Evolutionary conservation across 257 asterid species (phyloP), one percentile per base, ranked within the genome.

Genomic region (Solanum dulcamara): DNA sequence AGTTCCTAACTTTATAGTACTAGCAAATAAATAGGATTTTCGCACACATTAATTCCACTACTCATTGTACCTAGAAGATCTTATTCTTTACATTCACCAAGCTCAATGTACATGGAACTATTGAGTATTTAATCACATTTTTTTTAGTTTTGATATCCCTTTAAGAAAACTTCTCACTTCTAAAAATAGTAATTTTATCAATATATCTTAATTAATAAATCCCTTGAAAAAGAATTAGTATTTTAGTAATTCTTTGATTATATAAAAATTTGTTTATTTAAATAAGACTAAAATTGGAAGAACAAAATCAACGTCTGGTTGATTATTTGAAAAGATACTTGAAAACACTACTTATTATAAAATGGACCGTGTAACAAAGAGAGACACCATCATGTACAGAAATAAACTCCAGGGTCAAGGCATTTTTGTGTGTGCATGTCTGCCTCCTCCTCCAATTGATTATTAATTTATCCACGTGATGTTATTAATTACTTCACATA

Each of bases 401-500:
- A 44, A 86, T 80, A 62, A 68, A 46, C 30, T 81, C 82, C 81
- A 77, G 28, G 9, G 51, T 26, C 71, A 50, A 60, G 85, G 86
- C 79, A 50, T 12, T 85, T 28, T 44, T 81, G 80, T 37, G 81
- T 74, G 86, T 66, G 82, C 46, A 64, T 75, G 64, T 68, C 80
- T 83, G 80, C 50, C 38, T 64, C 85, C 82, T 83, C 64, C 85
- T 57, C 72, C 87, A 68, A 80, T 75, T 74, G 26, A 28, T 77
- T 46, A 77, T 44, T 46, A 7, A 74, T 74, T 42, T 46, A 74
- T 74, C 14, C 37, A 74, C 37, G 42, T 74, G 57, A 18, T 46
- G 10, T 37, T 83, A 84, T 59, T 84, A 37, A 67, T 85, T 53
- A 77, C 84, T 83, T 88, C 35, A 75, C 75, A 83, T 83, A 51